These are phyloP conservation scores for Pseudocercospora eumusae DNA, from an alignment of 2,329 filamentous ascomycete genomes.

Conservation along the genomic window DNA sequence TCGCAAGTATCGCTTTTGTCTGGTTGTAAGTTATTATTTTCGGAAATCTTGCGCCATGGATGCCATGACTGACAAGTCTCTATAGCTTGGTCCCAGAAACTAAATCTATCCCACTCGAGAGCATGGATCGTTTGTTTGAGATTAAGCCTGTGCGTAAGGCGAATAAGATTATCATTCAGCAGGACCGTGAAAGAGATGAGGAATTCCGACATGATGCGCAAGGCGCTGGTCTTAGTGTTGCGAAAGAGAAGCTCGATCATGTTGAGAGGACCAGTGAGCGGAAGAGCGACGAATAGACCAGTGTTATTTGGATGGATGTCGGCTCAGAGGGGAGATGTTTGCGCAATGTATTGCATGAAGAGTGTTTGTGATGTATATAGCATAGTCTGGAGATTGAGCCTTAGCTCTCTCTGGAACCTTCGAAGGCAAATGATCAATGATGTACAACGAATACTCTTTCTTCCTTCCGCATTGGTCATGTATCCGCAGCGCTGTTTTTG, in stretches of 20 bases:
- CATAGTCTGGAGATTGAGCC: constrained; percentile 20
- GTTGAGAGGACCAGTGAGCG: constrained; percentile 34
- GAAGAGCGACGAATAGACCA: constrained; percentile 19
- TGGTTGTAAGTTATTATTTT: constrained; percentile 41
- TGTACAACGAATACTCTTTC: too few species aligned
- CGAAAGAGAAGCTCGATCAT: constrained; percentile 42
- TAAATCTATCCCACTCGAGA: constrained; percentile 50
- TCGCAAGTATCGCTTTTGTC: constrained; percentile 48
- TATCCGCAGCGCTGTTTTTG: too few species aligned
- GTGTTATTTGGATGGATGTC: neutral
- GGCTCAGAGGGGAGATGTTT: neutral
- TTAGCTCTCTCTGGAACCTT: constrained; percentile 14
- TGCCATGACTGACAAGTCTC: neutral
- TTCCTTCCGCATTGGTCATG: too few species aligned
- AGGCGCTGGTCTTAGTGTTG: constrained; percentile 39
- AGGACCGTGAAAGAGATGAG: constrained; percentile 43
- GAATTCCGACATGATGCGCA: constrained; percentile 47
- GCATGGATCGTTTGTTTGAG: constrained; percentile 51
- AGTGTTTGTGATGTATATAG: neutral
- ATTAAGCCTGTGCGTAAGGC: constrained; percentile 47
- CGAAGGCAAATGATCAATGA: constrained; percentile 10
- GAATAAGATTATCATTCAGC: constrained; percentile 44
- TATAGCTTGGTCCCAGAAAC: constrained; percentile 42
- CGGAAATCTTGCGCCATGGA: neutral
- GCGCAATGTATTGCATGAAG: too few species aligned